phyloP scores from a whole-genome alignment of 345 rosid genomes.

The Clausena lansium region DNA sequence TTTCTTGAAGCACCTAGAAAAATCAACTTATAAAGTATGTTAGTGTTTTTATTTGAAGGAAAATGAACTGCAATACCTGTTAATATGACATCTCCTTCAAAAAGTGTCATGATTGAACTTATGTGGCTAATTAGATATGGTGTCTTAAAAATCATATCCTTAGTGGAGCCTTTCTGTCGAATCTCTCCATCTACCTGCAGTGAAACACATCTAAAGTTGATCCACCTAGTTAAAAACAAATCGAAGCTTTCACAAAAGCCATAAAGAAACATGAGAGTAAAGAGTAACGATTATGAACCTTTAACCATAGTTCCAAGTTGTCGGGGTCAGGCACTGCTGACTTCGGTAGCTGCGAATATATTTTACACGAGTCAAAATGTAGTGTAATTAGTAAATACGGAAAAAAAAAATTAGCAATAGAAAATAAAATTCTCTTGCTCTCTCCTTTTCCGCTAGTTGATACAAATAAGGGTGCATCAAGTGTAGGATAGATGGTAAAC shows the following conservation, averaged over 20 bases:
- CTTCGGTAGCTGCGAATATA: slow-evolving; percentile 54
- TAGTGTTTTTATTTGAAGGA: background rate
- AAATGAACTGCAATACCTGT: slow-evolving; percentile 49
- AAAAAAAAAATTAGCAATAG: background rate
- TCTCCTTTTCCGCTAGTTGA: background rate
- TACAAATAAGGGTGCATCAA: no score
- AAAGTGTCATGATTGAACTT: slow-evolving; percentile 84
- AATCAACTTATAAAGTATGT: background rate
- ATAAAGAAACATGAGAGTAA: background rate
- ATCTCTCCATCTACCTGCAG: slow-evolving; percentile 75
- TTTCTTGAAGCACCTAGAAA: no score
- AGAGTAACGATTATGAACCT: slow-evolving; percentile 40
- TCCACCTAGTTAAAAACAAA: background rate
- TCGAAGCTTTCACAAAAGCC: background rate
- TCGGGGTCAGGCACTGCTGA: slow-evolving; percentile 66
- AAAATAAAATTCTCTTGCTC: background rate
- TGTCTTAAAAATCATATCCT: slow-evolving; percentile 84
- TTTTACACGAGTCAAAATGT: background rate
- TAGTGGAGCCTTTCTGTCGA: slow-evolving; percentile 74
- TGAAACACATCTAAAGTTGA: slow-evolving; percentile 10
- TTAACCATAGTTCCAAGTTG: slow-evolving; percentile 87
- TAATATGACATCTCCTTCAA: slow-evolving; percentile 82
- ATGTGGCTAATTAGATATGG: slow-evolving; percentile 88
- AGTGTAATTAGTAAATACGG: background rate
- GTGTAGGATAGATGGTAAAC: background rate